Percentiles rank a stretch among this genome's conserved stretches.
Evolutionary conservation across 2,329 filamentous ascomycete genomes (phyloP).

Genomic region (Aspergillus ochraceoroseus): DNA sequence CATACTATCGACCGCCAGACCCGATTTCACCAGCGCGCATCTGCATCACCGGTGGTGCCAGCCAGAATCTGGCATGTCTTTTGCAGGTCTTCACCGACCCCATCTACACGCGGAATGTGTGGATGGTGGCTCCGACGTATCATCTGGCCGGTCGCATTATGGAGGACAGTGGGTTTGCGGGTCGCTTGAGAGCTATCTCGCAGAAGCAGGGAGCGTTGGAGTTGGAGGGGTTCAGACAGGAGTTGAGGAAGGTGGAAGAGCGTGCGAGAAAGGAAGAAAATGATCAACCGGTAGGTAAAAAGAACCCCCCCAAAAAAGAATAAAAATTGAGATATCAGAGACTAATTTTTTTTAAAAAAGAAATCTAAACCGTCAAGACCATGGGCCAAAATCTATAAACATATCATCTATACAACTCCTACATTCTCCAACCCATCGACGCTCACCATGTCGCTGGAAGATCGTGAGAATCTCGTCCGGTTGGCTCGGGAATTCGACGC

Average conservation of each 20-base stretch:
- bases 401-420: slow-evolving; percentile 83
- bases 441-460: slow-evolving; percentile 67
- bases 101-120: slow-evolving; percentile 66
- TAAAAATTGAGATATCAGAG: no score
- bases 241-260: slow-evolving; percentile 50
- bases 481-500: slow-evolving; percentile 75
- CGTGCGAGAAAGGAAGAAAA: slow-evolving; percentile 39
- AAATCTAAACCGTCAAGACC: slow-evolving; percentile 55
- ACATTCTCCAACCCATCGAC: slow-evolving; percentile 86
- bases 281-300: slow-evolving; percentile 44
- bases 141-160: slow-evolving; percentile 83
- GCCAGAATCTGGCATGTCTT: slow-evolving; percentile 72
- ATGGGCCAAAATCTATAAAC: slow-evolving; percentile 72
- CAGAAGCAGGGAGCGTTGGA: slow-evolving; percentile 77
- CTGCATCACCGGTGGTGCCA: slow-evolving; percentile 78
- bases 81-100: slow-evolving; percentile 78
- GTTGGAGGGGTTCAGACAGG: slow-evolving; percentile 54
- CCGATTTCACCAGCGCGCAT: slow-evolving; percentile 57
- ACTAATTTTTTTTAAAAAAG: slow-evolving; percentile 28
- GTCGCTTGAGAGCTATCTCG: slow-evolving; percentile 62
- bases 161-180: slow-evolving; percentile 69
- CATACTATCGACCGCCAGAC: slow-evolving; percentile 52
- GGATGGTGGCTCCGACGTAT: slow-evolving; percentile 78
- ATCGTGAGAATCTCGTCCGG: slow-evolving; percentile 64
- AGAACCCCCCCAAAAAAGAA: no score